phyloP scores from a whole-genome alignment of 202 grass and related monocot genomes.

The Setaria italica region DNA sequence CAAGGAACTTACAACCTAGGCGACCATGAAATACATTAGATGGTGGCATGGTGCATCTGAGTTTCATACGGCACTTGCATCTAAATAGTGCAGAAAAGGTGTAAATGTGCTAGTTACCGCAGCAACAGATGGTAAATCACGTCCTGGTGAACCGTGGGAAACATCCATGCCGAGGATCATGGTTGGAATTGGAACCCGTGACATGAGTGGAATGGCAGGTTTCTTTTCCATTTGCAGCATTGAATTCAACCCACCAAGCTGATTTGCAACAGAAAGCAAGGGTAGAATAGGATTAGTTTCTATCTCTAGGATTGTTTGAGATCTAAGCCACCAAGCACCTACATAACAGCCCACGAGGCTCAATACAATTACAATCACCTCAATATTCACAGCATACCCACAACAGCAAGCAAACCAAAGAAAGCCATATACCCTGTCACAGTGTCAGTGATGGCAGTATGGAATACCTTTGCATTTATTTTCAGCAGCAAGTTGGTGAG shows the following conservation, averaged over 20 bases:
- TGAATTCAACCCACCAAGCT: conserved; percentile 62
- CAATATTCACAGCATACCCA: no score
- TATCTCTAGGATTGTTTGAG: no score
- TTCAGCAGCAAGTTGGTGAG: conserved; percentile 60
- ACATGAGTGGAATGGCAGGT: conserved; percentile 35
- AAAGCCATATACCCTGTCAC: no score
- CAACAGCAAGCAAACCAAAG: no score
- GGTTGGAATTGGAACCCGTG: conserved; percentile 25
- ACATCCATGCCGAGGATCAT: conserved; percentile 67
- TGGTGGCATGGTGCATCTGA: background rate
- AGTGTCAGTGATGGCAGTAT: no score
- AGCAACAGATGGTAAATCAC: conserved; percentile 48
- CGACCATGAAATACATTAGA: background rate
- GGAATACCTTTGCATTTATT: conserved; percentile 63
- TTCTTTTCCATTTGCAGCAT: conserved; percentile 36
- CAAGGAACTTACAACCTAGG: conserved; percentile 72
- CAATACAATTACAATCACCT: no score
- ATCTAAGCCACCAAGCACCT: no score
- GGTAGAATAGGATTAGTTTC: no score
- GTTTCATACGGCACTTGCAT: no score
- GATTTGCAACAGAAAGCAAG: background rate
- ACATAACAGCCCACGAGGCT: no score
- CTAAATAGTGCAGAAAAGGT: no score
- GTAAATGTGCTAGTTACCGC: conserved; percentile 40
- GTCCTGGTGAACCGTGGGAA: conserved; percentile 45